Conservation (phyloP, 2,329 filamentous ascomycete species). For the Alternaria conjuncta region DNA sequence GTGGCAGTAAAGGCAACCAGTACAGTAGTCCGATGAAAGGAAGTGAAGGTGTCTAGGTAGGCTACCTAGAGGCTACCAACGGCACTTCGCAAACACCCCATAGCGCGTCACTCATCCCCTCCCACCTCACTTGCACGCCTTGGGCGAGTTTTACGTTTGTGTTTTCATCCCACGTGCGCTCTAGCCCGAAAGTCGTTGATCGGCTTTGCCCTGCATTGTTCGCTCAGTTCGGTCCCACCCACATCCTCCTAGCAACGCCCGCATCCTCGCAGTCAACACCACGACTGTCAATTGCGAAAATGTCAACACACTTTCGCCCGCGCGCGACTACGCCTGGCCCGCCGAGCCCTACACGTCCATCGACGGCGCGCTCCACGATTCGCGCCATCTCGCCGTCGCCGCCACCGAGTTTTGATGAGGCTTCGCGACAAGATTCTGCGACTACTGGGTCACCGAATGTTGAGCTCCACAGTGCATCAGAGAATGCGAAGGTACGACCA, state of each 20-base stretch:
- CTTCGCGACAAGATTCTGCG: constrained; percentile 6
- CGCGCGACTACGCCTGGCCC: constrained; percentile 18
- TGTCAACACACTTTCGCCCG: constrained; percentile 9
- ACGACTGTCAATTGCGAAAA: not conserved
- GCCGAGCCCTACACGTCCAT: constrained; percentile 24
- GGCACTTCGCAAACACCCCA: not conserved
- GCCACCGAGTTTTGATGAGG: constrained; percentile 17
- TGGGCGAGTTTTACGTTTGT: not conserved
- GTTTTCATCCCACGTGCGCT: not conserved
- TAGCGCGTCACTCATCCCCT: not conserved
- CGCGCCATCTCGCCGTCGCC: constrained; percentile 39
- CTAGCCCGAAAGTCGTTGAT: not conserved
- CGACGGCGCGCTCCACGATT: constrained; percentile 34
- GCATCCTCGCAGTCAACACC: not conserved
- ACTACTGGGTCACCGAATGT: not conserved
- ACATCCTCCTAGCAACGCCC: not conserved
- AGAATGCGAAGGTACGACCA: not conserved
- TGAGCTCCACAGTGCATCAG: not conserved
- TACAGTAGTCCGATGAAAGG: not conserved
- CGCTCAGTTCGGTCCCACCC: not conserved
- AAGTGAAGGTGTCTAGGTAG: not conserved
- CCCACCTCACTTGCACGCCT: not conserved
- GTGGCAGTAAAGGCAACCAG: not conserved
- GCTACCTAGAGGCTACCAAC: not conserved
- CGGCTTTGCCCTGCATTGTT: constrained; percentile 1